Conservation (phyloP, 2,329 filamentous ascomycete genomes). For the Fusarium sp. region DNA sequence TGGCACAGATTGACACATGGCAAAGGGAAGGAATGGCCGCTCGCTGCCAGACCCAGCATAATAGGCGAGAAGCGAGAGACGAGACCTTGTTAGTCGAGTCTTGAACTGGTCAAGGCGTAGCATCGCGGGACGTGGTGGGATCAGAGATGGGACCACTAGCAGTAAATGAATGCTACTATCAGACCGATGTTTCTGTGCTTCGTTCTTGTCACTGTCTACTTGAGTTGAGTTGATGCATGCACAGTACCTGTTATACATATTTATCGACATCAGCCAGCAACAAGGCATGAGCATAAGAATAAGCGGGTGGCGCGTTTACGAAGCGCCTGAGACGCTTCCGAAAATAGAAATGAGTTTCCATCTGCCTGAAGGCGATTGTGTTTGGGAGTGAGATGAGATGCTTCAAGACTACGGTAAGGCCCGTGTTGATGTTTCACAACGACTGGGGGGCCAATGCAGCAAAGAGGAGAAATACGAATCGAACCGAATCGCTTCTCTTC, state of each 20-base stretch:
- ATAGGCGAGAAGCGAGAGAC: constrained; percentile 8
- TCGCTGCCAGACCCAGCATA: not conserved
- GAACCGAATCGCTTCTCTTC: constrained; percentile 5
- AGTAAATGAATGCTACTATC: constrained; percentile 19
- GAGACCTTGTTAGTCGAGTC: constrained; percentile 18
- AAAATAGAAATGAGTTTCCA: constrained; percentile 41
- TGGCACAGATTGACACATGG: constrained; percentile 5
- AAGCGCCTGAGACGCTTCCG: constrained; percentile 45
- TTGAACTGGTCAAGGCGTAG: constrained; percentile 30
- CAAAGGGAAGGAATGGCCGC: not conserved
- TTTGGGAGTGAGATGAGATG: constrained; percentile 31
- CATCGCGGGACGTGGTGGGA: constrained; percentile 36
- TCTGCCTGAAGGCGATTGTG: constrained; percentile 33
- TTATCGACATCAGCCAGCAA: not conserved
- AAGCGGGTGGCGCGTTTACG: constrained; percentile 40
- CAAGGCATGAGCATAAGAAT: not conserved
- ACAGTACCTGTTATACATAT: not conserved
- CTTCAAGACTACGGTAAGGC: constrained; percentile 25
- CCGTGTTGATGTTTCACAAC: constrained; percentile 42
- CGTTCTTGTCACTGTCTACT: not conserved
- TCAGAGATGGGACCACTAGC: constrained; percentile 28
- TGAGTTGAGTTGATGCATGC: too few relatives aligned
- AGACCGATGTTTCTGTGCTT: constrained; percentile 24
- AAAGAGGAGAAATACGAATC: constrained; percentile 27
- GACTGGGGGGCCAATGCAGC: constrained; percentile 28